These are phyloP conservation scores for Penicillium sp. DNA, from an alignment of 2,329 filamentous ascomycete species.

Conservation along the genomic window DNA sequence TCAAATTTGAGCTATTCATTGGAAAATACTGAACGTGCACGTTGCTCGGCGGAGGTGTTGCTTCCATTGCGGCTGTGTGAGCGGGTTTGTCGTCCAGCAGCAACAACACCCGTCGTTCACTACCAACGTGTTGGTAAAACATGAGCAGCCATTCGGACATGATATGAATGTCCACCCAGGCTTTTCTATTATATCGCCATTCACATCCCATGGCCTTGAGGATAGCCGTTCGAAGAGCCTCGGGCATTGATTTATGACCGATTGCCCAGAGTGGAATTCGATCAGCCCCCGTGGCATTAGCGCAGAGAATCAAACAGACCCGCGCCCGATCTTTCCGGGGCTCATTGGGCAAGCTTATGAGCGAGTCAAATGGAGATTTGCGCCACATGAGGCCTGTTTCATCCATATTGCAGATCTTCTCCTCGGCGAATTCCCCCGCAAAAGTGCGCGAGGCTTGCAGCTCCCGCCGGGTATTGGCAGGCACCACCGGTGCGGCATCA, in stretches of 20 bases:
- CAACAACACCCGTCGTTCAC: constrained; percentile 11
- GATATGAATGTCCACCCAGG: constrained; percentile 15
- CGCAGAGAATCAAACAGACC: constrained; percentile 12
- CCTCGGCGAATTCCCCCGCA: constrained; percentile 11
- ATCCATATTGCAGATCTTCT: constrained; percentile 19
- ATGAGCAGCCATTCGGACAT: constrained; percentile 15
- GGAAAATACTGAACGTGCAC: constrained; percentile 13
- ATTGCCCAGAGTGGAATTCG: constrained; percentile 20
- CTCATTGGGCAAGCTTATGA: background rate
- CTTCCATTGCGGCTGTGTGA: constrained; percentile 8
- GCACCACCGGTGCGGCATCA: background rate
- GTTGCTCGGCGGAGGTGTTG: constrained; percentile 9
- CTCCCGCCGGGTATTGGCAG: background rate
- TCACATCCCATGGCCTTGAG: constrained; percentile 17
- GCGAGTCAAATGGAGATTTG: constrained; percentile 5
- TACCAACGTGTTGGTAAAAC: constrained; percentile 7
- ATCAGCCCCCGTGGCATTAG: constrained; percentile 21
- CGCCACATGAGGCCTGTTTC: constrained; percentile 20
- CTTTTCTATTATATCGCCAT: constrained; percentile 23
- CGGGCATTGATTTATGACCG: constrained; percentile 16
- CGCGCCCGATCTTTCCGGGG: constrained; percentile 4
- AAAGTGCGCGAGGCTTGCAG: constrained; percentile 9
- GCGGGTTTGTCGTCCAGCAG: constrained; percentile 14
- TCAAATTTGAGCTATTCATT: background rate
- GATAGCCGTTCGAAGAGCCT: constrained; percentile 19